Evolutionary conservation across 208 protist genomes (phyloP), one percentile per base, ranked within the genome.

Genomic region (Acanthamoeba royreba): DNA sequence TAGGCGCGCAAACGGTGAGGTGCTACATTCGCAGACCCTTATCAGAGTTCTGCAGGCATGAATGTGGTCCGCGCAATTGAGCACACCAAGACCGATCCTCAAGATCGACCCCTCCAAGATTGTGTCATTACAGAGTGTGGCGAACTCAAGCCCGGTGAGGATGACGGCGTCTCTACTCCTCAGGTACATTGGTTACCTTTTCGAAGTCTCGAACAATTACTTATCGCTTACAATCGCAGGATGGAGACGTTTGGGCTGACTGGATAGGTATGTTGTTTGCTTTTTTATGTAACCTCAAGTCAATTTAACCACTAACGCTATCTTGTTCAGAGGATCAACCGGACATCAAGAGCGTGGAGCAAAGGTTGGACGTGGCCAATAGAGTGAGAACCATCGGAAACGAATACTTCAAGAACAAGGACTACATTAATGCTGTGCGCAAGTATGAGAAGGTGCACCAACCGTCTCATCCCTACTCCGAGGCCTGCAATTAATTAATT

Each of bases 31-130:
- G n/a, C n/a, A n/a, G n/a, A n/a, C n/a, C n/a, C n/a, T n/a, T n/a
- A n/a, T n/a, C n/a, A n/a, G n/a, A n/a, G n/a, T 43, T 15, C 11
- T n/a, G 74, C 96, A 49, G 96, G 96, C 28, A 96, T 97, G 94
- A 49, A 83, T 63, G 83, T 96, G 4, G 94, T 97, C 33, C 93
- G 94, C 49, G 55, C 74, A 9, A 90, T 97, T 47, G 96, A 97
- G 88, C n/a, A 53, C 45, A 89, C 49, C 38, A 33, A 28, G 40
- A 95, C 77, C 43, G 17, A 19, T 35, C 7, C 28, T 28, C 9
- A 38, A 45, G 95, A 95, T 46, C 85, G 89, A 45, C 95, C 93
- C 52, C 46, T 55, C 9, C 4, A 79, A 13, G 66, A 63, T 42
- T 69, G 63, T 58, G 38, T 89, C n/a, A 96, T 96, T 38, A 9